Evolutionary conservation across 208 protist genomes (phyloP).

Genomic region (Acanthamoeba royreba): DNA sequence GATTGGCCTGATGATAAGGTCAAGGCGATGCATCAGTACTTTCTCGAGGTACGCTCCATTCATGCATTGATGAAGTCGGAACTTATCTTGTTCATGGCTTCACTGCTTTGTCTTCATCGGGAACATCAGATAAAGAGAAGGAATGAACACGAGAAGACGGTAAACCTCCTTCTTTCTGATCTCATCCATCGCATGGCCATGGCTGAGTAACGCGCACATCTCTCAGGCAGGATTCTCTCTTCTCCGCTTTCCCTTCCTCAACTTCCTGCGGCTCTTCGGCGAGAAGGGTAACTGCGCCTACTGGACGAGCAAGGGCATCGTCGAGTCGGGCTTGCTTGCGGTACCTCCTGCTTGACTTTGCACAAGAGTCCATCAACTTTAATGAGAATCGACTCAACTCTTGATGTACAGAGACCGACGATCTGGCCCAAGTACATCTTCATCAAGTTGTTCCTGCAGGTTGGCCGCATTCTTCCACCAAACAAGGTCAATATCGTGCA

Average conservation of each 20-base stretch:
- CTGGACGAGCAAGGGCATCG: slow-evolving; percentile 2
- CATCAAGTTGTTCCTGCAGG: neutral
- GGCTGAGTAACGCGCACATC: too few relatives aligned
- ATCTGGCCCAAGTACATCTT: slow-evolving; percentile 36
- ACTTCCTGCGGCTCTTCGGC: neutral
- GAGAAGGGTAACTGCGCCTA: slow-evolving; percentile 37
- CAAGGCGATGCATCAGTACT: neutral
- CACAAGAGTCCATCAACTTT: neutral
- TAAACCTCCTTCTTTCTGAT: neutral
- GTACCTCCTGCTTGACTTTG: neutral
- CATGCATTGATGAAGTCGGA: too few relatives aligned
- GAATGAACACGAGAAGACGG: neutral
- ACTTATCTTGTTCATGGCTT: too few relatives aligned
- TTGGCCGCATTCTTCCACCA: neutral
- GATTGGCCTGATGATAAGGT: slow-evolving; percentile 8
- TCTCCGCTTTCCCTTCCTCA: neutral
- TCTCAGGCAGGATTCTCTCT: neutral
- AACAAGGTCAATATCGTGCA: slow-evolving; percentile 6
- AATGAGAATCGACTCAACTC: neutral
- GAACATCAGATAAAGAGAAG: neutral
- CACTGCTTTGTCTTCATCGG: too few relatives aligned
- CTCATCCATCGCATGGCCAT: too few relatives aligned
- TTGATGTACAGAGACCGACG: neutral
- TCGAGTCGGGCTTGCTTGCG: neutral
- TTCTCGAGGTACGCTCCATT: neutral